Evolutionary conservation across 768 basidiomycete genomes (phyloP), one percentile per base, ranked within the genome.

Genomic region (Mycena albidolilacea): DNA sequence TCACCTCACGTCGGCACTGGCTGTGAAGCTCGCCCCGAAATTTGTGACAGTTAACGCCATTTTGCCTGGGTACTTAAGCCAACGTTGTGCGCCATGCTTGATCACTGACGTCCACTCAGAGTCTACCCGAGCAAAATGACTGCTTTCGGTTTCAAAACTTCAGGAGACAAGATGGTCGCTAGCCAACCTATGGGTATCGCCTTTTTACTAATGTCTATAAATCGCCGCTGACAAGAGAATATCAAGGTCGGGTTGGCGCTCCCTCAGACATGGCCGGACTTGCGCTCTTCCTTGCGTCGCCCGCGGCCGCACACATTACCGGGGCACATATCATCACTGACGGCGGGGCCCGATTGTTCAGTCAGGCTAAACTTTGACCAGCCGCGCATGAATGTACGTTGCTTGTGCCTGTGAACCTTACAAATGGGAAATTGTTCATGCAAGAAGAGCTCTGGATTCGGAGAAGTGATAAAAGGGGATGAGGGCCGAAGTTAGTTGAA

Each of bases 111-210:
- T 30, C 4, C 30, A 30, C 30, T 5, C 74, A 92, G 92, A 1
- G 82, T 95, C 14, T 96, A 94, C 83, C 93, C 93, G 0, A 93
- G 92, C 58, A 95, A 92, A 83, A 95, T 96, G 94, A 95, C 95
- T 1, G 90, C 92, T 0, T 94, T 85, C 62, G 92, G 90, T 4
- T 82, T 94, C 75, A 88, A 89, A 75, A 85, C 79, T 2, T 81
- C 81, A 3, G 91, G 92, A 8, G 88, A 89, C 70, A 87, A 88
- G 30, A 82, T 93, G 70, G 85, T 84, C 48, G 78, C 84, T 0
- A 78, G 76, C 19, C 93, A 95, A 71, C 94, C 93, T 30, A 90
- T 90, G 78, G 92, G 93, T 91, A 76, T 14, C 48, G 48, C 19
- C 19, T 15, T 7, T 81, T 73, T n/a, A 38, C 35, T 55, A 65